A percentile compares a stretch with the other conserved stretches of the same genome.
phyloP scores from a whole-genome alignment of 345 rosid species.

The Rhodamnia argentea region DNA sequence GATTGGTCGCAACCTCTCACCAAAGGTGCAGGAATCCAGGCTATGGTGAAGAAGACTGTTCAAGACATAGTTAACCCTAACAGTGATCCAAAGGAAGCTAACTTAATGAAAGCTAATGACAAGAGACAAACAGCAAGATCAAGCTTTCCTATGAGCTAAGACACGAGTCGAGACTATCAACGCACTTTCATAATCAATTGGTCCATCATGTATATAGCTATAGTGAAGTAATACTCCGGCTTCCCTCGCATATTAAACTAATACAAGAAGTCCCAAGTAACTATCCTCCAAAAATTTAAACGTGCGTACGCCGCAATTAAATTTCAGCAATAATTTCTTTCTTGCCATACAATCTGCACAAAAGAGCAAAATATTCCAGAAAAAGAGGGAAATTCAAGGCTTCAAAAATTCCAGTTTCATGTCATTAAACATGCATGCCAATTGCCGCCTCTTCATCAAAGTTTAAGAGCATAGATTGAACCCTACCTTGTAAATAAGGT shows the following conservation, averaged over 20 bases:
- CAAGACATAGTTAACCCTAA: background rate
- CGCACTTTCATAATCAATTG: background rate
- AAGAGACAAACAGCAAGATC: background rate
- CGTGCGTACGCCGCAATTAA: background rate
- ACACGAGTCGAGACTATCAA: background rate
- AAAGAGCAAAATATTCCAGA: background rate
- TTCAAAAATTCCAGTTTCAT: background rate
- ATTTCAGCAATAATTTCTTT: background rate
- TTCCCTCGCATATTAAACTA: background rate
- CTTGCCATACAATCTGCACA: background rate
- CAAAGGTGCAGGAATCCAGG: background rate
- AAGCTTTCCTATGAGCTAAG: background rate
- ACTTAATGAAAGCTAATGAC: background rate
- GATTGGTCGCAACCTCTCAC: background rate
- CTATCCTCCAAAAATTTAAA: background rate
- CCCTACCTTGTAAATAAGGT: slow-evolving; percentile 92
- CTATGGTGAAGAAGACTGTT: background rate
- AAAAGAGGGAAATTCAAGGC: background rate
- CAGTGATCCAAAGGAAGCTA: background rate
- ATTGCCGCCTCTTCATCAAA: background rate
- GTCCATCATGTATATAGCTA: background rate
- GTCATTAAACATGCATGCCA: background rate
- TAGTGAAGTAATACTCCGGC: background rate
- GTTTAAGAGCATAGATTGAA: background rate
- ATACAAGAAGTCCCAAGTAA: background rate